Evolutionary conservation across 2,329 filamentous ascomycete genomes (phyloP).

Genomic region (Aspergillus melleus): DNA sequence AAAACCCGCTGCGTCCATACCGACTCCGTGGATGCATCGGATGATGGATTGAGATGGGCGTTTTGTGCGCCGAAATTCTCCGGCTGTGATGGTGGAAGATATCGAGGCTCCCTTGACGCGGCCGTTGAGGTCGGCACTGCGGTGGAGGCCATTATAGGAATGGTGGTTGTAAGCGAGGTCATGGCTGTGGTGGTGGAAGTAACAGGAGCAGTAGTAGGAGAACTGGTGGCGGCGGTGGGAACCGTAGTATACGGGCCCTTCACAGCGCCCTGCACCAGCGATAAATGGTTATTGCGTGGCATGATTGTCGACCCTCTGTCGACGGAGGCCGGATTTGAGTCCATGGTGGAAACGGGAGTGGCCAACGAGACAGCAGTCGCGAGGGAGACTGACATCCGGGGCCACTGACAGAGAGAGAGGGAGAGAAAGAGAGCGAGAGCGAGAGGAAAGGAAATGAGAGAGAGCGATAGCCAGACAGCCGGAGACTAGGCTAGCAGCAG

Average conservation of each 20-base stretch:
- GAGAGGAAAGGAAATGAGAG: not conserved
- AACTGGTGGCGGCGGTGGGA: not conserved
- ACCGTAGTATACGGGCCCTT: not conserved
- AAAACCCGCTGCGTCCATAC: slow-evolving; percentile 89
- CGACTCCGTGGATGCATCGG: slow-evolving; percentile 38
- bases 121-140: not conserved
- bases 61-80: not conserved
- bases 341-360: slow-evolving; percentile 7
- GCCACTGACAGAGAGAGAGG: not conserved
- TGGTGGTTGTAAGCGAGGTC: not conserved
- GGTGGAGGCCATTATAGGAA: not conserved
- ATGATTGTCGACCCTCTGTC: not conserved
- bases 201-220: not conserved
- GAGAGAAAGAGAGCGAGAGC: not conserved
- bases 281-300: not conserved
- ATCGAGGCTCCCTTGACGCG: not conserved
- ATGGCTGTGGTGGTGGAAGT: not conserved
- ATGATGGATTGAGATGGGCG: not conserved
- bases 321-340: slow-evolving; percentile 1
- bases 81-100: not conserved
- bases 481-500: not conserved
- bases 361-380: slow-evolving; percentile 1
- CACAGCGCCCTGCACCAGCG: not conserved
- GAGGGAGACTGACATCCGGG: not conserved
- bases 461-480: not conserved